These are phyloP conservation scores for Geum urbanum DNA, from an alignment of 306 rosid genomes.

Conservation along the genomic window DNA sequence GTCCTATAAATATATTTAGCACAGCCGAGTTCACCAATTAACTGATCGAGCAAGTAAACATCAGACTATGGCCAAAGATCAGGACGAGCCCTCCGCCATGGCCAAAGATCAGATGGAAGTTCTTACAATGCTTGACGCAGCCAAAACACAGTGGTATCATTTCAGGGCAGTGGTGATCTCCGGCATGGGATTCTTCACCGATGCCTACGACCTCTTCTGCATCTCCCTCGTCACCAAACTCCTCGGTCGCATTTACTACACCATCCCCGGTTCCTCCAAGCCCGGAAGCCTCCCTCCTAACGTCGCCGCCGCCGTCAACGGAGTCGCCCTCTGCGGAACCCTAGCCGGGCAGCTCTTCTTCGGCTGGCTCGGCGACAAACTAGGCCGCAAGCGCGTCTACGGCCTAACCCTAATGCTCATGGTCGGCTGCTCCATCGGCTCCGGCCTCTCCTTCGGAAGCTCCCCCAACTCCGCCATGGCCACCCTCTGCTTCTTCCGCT, in stretches of 20 bases:
- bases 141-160: conserved; percentile 41
- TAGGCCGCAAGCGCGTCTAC: conserved; percentile 42
- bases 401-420: conserved; percentile 46
- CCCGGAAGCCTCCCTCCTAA: conserved; percentile 44
- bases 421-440: conserved; percentile 35
- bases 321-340: conserved; percentile 43
- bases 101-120: not conserved
- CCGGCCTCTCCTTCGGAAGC: conserved; percentile 44
- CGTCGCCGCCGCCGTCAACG: conserved; percentile 39
- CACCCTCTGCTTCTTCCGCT: conserved; percentile 46
- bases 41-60: not conserved
- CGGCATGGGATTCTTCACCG: conserved; percentile 49
- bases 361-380: conserved; percentile 48
- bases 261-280: conserved; percentile 17
- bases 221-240: conserved; percentile 52
- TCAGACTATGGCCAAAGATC: conserved; percentile 21
- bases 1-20: not conserved
- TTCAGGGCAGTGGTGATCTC: conserved; percentile 37
- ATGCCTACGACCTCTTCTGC: conserved; percentile 44
- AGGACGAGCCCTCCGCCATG: not conserved
- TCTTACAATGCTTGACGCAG: conserved; percentile 25
- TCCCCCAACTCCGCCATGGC: conserved; percentile 25
- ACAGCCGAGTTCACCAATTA: not conserved
- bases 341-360: conserved; percentile 36
- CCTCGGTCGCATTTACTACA: conserved; percentile 44